Conservation (phyloP, 139 green algal species). For the Penium margaritaceum region DNA sequence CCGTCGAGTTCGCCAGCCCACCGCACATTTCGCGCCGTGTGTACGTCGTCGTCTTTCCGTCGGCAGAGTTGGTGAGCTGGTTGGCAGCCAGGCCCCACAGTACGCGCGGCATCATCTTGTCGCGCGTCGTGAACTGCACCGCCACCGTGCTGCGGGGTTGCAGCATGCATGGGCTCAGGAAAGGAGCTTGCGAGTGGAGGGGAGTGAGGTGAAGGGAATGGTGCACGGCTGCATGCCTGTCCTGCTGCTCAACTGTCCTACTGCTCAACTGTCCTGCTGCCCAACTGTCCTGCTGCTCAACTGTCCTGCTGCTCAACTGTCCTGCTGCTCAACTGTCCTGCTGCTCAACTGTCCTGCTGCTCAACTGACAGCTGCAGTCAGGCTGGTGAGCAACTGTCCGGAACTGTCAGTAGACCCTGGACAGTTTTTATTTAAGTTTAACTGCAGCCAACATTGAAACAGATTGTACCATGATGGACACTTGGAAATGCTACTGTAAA, state of each 20-base stretch:
- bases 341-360: too few species aligned
- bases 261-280: background rate
- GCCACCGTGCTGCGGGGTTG: background rate
- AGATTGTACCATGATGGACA: too few species aligned
- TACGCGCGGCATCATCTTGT: background rate
- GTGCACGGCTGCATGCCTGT: background rate
- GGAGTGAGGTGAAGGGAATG: background rate
- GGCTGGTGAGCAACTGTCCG: too few species aligned
- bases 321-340: background rate
- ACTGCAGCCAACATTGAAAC: too few species aligned
- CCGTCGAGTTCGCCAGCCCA: background rate
- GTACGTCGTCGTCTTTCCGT: background rate
- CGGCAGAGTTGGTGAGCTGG: background rate
- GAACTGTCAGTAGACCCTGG: too few species aligned
- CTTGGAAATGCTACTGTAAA: too few species aligned
- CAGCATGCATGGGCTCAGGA: background rate
- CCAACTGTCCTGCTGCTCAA: background rate
- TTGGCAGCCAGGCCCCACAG: constrained; percentile 4
- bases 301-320: background rate
- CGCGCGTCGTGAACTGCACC: constrained; percentile 55
- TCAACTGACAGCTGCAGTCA: too few species aligned
- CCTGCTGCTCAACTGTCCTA: background rate
- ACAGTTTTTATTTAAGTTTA: too few species aligned
- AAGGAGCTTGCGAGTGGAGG: background rate
- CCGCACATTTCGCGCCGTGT: constrained; percentile 16